A percentile compares a stretch with the other conserved stretches of the same genome.
Evolutionary conservation across 2,329 filamentous ascomycete species (phyloP).

Genomic region (Calonectria pseudoreteaudii): DNA sequence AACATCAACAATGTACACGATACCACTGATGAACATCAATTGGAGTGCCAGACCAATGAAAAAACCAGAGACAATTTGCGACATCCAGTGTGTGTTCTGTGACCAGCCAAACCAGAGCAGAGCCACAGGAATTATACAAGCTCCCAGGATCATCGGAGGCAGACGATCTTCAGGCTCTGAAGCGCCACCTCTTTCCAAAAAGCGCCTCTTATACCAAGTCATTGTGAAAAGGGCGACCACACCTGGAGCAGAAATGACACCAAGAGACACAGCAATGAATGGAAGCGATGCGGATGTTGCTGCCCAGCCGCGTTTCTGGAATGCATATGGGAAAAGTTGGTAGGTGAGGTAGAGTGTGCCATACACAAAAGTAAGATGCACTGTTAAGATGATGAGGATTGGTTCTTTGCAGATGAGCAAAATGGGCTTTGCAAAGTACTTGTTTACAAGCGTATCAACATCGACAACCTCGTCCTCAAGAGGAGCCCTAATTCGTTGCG

Average conservation of each 20-base stretch:
- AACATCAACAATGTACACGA: conserved; percentile 13
- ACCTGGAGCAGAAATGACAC: conserved; percentile 7
- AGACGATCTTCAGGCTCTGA: conserved; percentile 8
- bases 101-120: conserved; percentile 17
- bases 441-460: background rate
- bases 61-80: background rate
- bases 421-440: conserved; percentile 14
- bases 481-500: background rate
- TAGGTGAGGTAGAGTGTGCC: conserved; percentile 14
- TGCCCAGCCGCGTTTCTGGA: conserved; percentile 7
- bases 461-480: background rate
- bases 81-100: conserved; percentile 5
- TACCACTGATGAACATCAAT: conserved; percentile 13
- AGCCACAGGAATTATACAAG: background rate
- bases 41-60: conserved; percentile 7
- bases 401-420: conserved; percentile 17
- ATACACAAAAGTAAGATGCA: conserved; percentile 15
- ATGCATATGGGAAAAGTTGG: conserved; percentile 9
- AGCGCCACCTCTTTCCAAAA: background rate
- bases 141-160: conserved; percentile 6
- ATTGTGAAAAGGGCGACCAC: conserved; percentile 5
- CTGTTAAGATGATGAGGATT: conserved; percentile 3
- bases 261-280: conserved; percentile 12
- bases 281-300: background rate
- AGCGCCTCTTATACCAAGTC: background rate